A percentile compares a stretch with the other conserved stretches of the same genome.
These are phyloP conservation scores for Trichosanthes truncata DNA, from an alignment of 306 rosid genomes.

Conservation along the genomic window DNA sequence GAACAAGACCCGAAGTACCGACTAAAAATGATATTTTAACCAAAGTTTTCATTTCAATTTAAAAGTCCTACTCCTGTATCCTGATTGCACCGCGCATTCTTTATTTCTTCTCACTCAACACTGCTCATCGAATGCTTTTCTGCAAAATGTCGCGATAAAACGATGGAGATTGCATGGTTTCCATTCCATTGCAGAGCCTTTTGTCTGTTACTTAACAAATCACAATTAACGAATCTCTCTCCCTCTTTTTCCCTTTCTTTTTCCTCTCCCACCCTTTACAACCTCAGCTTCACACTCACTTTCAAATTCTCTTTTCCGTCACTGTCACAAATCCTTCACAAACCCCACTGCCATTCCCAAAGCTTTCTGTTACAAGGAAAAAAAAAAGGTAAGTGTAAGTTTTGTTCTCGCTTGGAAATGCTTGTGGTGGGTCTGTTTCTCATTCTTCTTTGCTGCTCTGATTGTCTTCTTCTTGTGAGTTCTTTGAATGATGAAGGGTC, in stretches of 20 bases:
- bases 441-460: constrained; percentile 28
- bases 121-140: not conserved
- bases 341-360: constrained; percentile 21
- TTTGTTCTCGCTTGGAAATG: constrained; percentile 33
- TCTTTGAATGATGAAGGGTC: constrained; percentile 72
- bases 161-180: not conserved
- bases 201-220: not conserved
- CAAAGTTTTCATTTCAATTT: too few relatives aligned
- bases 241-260: not conserved
- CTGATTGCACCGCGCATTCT: not conserved
- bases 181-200: not conserved
- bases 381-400: constrained; percentile 8
- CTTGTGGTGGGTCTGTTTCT: constrained; percentile 21
- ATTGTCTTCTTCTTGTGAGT: constrained; percentile 21
- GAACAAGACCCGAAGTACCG: too few relatives aligned
- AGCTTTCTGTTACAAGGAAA: not conserved
- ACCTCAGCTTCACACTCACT: not conserved
- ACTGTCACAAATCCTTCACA: not conserved
- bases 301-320: not conserved
- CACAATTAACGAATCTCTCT: not conserved
- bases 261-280: not conserved
- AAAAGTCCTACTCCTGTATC: too few relatives aligned
- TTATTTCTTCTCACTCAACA: not conserved
- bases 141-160: not conserved
- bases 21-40: too few relatives aligned